Evolutionary conservation across 2,329 filamentous ascomycete genomes (phyloP).

Genomic region (Aspergillus novofumigatus): DNA sequence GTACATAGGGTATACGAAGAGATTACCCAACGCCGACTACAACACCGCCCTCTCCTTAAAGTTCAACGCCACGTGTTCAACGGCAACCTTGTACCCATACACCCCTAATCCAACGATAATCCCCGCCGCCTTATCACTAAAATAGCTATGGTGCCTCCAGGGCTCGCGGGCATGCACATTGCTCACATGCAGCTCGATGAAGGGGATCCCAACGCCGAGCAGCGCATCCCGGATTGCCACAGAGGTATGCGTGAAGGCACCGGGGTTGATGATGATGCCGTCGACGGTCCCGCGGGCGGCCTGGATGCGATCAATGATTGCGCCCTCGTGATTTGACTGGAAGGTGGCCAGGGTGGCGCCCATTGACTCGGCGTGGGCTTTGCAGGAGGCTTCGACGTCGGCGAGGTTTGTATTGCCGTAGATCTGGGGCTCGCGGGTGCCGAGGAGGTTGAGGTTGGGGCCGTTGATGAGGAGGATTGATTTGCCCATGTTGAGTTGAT

Average conservation of each 20-base stretch:
- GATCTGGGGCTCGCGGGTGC: conserved; percentile 67
- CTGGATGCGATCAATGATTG: conserved; percentile 70
- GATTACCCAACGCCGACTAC: background rate
- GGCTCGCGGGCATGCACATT: conserved; percentile 70
- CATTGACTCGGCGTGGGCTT: conserved; percentile 48
- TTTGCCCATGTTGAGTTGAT: conserved; percentile 24
- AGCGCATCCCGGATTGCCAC: conserved; percentile 73
- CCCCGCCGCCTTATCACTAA: conserved; percentile 70
- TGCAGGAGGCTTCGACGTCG: conserved; percentile 53
- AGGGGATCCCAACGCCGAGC: conserved; percentile 64
- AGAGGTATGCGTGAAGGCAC: conserved; percentile 70
- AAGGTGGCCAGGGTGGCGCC: conserved; percentile 54
- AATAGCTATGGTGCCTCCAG: conserved; percentile 66
- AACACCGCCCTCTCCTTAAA: conserved; percentile 27
- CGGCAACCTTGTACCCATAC: conserved; percentile 58
- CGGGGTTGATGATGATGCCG: conserved; percentile 68
- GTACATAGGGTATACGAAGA: too few relatives aligned
- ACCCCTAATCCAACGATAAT: conserved; percentile 67
- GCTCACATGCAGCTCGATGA: conserved; percentile 72
- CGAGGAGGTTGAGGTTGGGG: conserved; percentile 78
- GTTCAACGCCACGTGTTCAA: conserved; percentile 49
- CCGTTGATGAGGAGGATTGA: conserved; percentile 71
- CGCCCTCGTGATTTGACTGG: conserved; percentile 76
- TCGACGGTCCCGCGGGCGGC: conserved; percentile 57
- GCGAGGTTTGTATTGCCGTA: conserved; percentile 67